Base-by-base conservation (phyloP, 257 asterid species). In the Primulina eburnea region DNA sequence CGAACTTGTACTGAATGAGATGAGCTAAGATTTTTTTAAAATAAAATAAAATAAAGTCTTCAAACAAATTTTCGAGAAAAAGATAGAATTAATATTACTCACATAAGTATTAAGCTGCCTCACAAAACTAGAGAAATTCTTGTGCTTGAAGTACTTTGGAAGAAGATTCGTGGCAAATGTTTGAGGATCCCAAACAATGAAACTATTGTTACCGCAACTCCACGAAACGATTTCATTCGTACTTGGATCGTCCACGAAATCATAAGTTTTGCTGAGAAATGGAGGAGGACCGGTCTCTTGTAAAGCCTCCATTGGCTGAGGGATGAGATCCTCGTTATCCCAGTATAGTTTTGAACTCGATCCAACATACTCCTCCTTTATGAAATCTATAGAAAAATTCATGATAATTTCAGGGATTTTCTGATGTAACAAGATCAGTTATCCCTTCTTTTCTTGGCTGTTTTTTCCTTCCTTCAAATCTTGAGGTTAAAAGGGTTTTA, bases 41-140 rank as follows among this genome's bases (percentile, higher is more conserved):
- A 35, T 0, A 35, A 2, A 35, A 35, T 6, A 35, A 35, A 35
- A 3, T 6, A 7, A 6, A 0, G 8, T 28, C 4, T 2, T 28
- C 30, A 35, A 35, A 35, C 43, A 35, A 8, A 35, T 35, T 35
- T 7, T 5, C 0, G 43, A 35, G 43, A 35, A 35, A 8, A 2
- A 35, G 10, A 35, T 35, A 28, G 30, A 28, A 28, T 28, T 28
- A 28, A 28, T 28, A 28, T 28, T 34, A 79, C 92, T 84, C 81
- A 89, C 95, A 75, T 89, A 87, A 72, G 92, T 86, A 43, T 89
- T 87, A 77, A 89, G 93, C 83, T 89, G 96, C 77, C 94, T 69
- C 69, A 90, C 90, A 75, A 87, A 87, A 87, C 92, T 87, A 29
- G 95, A 88, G 89, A 90, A 86, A 73, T 88, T 90, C 67, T 64